phyloP scores from a whole-genome alignment of 2,329 filamentous ascomycete species.

The Xylaria sp. region DNA sequence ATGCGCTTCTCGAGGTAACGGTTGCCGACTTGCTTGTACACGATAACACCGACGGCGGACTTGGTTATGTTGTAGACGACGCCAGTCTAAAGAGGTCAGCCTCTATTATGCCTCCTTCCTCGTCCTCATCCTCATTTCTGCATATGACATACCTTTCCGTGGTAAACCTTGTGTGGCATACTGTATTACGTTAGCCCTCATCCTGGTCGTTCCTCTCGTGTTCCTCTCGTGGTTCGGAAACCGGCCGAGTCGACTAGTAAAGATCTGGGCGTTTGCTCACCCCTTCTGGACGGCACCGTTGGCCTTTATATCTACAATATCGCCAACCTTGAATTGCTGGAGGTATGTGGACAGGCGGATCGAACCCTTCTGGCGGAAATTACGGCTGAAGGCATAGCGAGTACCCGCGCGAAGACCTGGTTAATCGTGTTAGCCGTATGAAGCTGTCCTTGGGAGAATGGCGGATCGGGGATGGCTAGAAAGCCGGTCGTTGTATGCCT shows the following conservation, averaged over 20 bases:
- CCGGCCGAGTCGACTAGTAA: too few species aligned
- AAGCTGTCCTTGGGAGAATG: too few species aligned
- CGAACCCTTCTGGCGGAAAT: slow-evolving; percentile 95
- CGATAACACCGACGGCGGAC: slow-evolving; percentile 96
- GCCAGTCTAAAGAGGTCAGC: slow-evolving; percentile 68
- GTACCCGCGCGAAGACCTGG: too few species aligned
- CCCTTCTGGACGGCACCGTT: slow-evolving; percentile 99
- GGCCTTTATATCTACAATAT: slow-evolving; percentile 98
- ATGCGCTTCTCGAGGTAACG: slow-evolving; percentile 99
- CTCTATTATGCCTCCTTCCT: slow-evolving; percentile 1
- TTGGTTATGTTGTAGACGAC: slow-evolving; percentile 99
- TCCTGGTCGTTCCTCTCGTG: too few species aligned
- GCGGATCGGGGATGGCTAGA: too few species aligned
- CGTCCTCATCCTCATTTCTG: background rate
- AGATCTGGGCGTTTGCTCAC: slow-evolving; percentile 59
- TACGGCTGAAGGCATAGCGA: slow-evolving; percentile 86
- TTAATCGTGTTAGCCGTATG: too few species aligned
- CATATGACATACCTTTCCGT: slow-evolving; percentile 73
- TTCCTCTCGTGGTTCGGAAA: too few species aligned
- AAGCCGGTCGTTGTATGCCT: too few species aligned
- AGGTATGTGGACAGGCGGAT: slow-evolving; percentile 96
- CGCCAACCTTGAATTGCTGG: slow-evolving; percentile 94
- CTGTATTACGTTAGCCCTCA: slow-evolving; percentile 56
- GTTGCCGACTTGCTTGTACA: slow-evolving; percentile 99
- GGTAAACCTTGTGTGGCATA: slow-evolving; percentile 99